phyloP scores from a whole-genome alignment of 495 filamentous ascomycete genomes.

The Geopyxis carbonaria region DNA sequence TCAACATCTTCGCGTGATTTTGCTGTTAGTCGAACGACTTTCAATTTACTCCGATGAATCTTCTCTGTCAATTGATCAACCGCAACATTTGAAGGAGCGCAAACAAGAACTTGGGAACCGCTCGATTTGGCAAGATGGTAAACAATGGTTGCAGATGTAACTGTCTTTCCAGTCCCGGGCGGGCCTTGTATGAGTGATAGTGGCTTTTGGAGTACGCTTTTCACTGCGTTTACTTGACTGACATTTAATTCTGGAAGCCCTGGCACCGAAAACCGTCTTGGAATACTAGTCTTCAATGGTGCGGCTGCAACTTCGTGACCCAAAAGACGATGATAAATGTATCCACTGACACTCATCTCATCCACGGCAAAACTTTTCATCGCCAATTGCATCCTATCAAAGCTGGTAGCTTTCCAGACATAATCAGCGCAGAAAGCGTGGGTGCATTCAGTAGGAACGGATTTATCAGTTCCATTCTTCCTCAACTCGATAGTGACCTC shows the following conservation, averaged over 20 bases:
- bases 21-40: conserved; percentile 93
- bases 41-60: conserved; percentile 84
- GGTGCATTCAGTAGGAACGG: conserved; percentile 90
- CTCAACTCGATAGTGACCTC: conserved; percentile 93
- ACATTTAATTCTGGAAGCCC: conserved; percentile 89
- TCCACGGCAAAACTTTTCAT: conserved; percentile 99
- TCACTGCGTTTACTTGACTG: conserved; percentile 92
- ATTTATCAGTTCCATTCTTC: conserved; percentile 78
- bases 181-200: conserved; percentile 93
- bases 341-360: conserved; percentile 95
- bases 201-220: conserved; percentile 82
- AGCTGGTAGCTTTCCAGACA: conserved; percentile 98
- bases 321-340: conserved; percentile 94
- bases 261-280: conserved; percentile 91
- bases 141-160: conserved; percentile 98
- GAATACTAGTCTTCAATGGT: conserved; percentile 91
- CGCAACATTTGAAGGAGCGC: conserved; percentile 94
- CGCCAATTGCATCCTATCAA: conserved; percentile 96
- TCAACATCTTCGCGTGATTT: conserved; percentile 98
- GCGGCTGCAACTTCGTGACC: conserved; percentile 92
- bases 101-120: conserved; percentile 86
- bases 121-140: conserved; percentile 94
- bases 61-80: conserved; percentile 98
- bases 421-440: conserved; percentile 98
- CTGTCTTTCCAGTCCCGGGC: conserved; percentile 94